phyloP scores from a whole-genome alignment of 345 rosid genomes.

The Brassica juncea region DNA sequence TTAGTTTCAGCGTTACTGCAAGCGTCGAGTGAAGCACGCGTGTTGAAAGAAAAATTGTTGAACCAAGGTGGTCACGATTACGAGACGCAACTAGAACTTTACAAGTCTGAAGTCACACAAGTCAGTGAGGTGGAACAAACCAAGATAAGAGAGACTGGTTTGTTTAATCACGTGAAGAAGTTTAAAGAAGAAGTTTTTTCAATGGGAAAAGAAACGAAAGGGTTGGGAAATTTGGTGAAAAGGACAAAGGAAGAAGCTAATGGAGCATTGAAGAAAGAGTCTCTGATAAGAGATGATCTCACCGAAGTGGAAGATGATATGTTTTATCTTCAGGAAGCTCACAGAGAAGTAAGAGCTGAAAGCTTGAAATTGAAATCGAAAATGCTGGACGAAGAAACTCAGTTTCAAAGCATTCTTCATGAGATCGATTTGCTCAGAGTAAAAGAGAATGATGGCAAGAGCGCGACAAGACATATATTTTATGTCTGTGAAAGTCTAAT shows the following conservation, averaged over 20 bases:
- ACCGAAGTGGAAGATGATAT: too few species aligned
- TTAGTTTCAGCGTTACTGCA: conserved; percentile 87
- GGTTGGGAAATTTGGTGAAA: conserved; percentile 64
- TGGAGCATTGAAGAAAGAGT: conserved; percentile 69
- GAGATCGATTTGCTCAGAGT: conserved; percentile 62
- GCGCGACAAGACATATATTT: too few species aligned
- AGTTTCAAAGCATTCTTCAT: conserved; percentile 62
- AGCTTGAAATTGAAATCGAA: conserved; percentile 66
- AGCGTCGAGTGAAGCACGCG: conserved; percentile 85
- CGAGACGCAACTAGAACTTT: conserved; percentile 63
- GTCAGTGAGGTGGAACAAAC: conserved; percentile 49
- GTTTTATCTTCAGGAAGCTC: too few species aligned
- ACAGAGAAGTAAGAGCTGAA: background rate
- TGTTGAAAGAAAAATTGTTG: conserved; percentile 69
- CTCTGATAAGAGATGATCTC: conserved; percentile 52
- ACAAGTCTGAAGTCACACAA: conserved; percentile 61
- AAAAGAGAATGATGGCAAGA: conserved; percentile 34
- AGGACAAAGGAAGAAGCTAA: conserved; percentile 69
- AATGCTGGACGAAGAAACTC: conserved; percentile 72
- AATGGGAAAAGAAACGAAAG: conserved; percentile 64
- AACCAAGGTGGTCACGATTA: conserved; percentile 58
- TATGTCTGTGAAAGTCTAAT: too few species aligned
- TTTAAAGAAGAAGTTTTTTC: conserved; percentile 64
- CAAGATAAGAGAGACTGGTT: conserved; percentile 60
- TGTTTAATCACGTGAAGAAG: conserved; percentile 56